A percentile compares a stretch with the other conserved stretches of the same genome.
Evolutionary conservation across 1,284 basidiomycete species (phyloP).

Genomic region (Erythrobasidium hasegawianum): DNA sequence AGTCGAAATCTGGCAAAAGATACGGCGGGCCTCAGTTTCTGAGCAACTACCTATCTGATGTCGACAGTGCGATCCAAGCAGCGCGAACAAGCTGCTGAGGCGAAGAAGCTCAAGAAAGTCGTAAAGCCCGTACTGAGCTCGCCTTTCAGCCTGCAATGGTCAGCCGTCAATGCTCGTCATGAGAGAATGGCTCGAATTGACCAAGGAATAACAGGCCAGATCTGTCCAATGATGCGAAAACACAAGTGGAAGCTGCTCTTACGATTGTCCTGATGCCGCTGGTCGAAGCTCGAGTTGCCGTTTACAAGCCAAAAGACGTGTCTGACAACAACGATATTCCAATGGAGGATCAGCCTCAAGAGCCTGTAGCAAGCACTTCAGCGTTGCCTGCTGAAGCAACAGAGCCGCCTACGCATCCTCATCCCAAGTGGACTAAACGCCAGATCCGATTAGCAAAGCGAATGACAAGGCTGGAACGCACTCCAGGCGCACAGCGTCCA

Average conservation of each 20-base stretch:
- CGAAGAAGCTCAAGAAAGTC: conserved; percentile 15
- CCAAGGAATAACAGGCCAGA: conserved; percentile 12
- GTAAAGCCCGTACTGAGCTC: conserved; percentile 28
- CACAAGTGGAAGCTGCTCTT: conserved; percentile 24
- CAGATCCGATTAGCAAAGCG: not conserved
- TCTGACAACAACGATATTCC: conserved; percentile 2
- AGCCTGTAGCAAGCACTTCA: not conserved
- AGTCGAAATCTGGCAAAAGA: too few species aligned
- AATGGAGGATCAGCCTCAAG: not conserved
- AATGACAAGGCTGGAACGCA: conserved; percentile 1
- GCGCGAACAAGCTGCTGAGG: not conserved
- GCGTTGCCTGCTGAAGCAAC: not conserved
- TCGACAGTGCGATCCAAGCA: conserved; percentile 11
- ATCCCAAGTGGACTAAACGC: conserved; percentile 5
- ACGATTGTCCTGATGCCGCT: conserved; percentile 14
- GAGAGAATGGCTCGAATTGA: too few species aligned
- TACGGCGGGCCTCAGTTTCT: too few species aligned
- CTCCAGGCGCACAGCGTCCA: too few species aligned
- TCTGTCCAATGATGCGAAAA: conserved; percentile 15
- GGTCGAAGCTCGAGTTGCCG: conserved; percentile 4
- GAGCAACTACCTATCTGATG: too few species aligned
- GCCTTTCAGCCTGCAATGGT: conserved; percentile 21
- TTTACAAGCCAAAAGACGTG: not conserved
- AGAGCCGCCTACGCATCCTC: not conserved
- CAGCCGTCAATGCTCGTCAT: not conserved